Percentiles rank a stretch among this genome's conserved stretches.
These are phyloP conservation scores for Acer yangbiense DNA, from an alignment of 345 rosid genomes.

Conservation along the genomic window DNA sequence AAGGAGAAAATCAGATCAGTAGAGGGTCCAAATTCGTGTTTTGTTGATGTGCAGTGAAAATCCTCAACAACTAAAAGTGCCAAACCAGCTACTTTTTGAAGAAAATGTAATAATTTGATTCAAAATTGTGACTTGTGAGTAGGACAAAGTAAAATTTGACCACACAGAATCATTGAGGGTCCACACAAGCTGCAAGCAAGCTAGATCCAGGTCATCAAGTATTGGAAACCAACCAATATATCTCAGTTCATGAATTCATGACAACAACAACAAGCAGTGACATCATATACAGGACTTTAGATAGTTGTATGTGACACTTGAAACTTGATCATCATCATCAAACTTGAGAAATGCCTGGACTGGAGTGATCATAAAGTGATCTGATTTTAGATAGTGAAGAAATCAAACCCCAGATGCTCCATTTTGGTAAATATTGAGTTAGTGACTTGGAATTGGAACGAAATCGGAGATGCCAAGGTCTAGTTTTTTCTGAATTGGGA, in stretches of 20 bases:
- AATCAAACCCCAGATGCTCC: no score
- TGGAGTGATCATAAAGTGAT: no score
- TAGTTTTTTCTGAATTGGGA: no score
- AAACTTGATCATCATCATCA: neutral
- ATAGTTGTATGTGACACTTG: neutral
- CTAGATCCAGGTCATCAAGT: slow-evolving; percentile 21
- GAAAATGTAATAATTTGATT: slow-evolving; percentile 10
- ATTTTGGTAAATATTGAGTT: no score
- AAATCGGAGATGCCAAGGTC: no score
- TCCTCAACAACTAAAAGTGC: slow-evolving; percentile 17
- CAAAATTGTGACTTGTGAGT: neutral
- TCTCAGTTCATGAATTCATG: neutral
- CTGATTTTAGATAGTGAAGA: no score
- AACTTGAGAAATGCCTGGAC: no score
- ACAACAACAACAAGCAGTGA: neutral
- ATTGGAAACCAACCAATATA: neutral
- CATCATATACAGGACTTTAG: neutral
- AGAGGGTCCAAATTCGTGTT: no score
- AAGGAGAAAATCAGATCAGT: no score
- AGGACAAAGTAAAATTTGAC: slow-evolving; percentile 20
- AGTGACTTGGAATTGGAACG: no score
- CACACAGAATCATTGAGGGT: slow-evolving; percentile 21
- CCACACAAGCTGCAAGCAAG: neutral
- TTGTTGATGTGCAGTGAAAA: slow-evolving; percentile 5
- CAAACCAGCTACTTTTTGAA: neutral